Percentiles rank a stretch among this genome's conserved stretches.
Conservation (phyloP, 2,329 filamentous ascomycete species). For the Aspergillus floridensis region DNA sequence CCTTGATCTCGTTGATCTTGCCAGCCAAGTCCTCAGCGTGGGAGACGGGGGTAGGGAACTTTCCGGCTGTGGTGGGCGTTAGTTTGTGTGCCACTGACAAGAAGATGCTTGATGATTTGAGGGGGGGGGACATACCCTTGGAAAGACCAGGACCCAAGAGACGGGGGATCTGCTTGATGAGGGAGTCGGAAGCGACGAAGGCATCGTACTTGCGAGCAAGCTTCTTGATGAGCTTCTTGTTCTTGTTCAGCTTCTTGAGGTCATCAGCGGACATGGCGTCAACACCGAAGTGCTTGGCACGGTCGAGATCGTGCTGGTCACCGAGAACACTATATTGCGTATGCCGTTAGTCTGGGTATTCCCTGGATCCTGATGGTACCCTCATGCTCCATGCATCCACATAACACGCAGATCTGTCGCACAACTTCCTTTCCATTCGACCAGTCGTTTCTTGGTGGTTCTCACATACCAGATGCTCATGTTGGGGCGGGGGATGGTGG, state of each 20-base stretch:
- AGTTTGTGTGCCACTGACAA: slow-evolving; percentile 25
- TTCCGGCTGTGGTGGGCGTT: slow-evolving; percentile 67
- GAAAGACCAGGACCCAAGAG: slow-evolving; percentile 97
- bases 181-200: slow-evolving; percentile 91
- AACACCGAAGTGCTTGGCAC: slow-evolving; percentile 97
- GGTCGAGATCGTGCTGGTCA: slow-evolving; percentile 98
- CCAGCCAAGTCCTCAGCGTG: slow-evolving; percentile 88
- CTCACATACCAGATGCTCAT: slow-evolving; percentile 73
- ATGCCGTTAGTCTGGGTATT: slow-evolving; percentile 16
- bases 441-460: slow-evolving; percentile 3
- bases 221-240: slow-evolving; percentile 99
- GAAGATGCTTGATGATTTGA: too few relatives aligned
- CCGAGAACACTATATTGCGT: slow-evolving; percentile 65
- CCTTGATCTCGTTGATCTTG: slow-evolving; percentile 99
- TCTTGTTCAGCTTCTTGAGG: slow-evolving; percentile 99
- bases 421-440: too few relatives aligned
- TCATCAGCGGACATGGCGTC: slow-evolving; percentile 98
- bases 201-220: slow-evolving; percentile 99
- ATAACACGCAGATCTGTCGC: too few relatives aligned
- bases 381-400: too few relatives aligned
- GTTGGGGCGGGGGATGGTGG: slow-evolving; percentile 83
- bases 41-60: slow-evolving; percentile 98
- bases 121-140: slow-evolving; percentile 64
- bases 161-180: slow-evolving; percentile 99
- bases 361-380: too few relatives aligned